These are phyloP conservation scores for Panicum virgatum DNA, from an alignment of 202 grass and related monocot species.

Conservation along the genomic window DNA sequence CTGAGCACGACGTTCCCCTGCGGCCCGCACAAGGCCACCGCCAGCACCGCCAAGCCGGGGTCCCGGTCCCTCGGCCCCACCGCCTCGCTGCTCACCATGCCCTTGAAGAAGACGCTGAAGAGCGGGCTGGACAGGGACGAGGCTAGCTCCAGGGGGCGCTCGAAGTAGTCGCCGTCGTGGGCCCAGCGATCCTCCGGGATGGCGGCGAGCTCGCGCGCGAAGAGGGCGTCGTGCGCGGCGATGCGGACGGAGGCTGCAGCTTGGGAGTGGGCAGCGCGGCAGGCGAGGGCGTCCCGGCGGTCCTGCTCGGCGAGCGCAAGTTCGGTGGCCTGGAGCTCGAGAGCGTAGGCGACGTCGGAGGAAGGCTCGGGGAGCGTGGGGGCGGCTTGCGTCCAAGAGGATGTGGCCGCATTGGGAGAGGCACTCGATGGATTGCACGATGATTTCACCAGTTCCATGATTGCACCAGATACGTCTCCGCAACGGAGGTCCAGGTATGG, in stretches of 20 bases:
- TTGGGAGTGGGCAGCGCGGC: too few relatives aligned
- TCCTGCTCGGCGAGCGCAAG: conserved; percentile 2
- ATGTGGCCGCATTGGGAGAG: neutral
- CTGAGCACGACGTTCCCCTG: neutral
- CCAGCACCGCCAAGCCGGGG: conserved; percentile 2
- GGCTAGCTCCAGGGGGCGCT: neutral
- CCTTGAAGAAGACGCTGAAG: conserved; percentile 21
- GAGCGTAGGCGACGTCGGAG: neutral
- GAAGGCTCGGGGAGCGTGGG: neutral
- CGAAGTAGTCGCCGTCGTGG: conserved; percentile 14
- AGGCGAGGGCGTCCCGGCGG: neutral
- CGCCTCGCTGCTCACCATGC: neutral
- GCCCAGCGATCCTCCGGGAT: neutral
- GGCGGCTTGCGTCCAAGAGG: neutral
- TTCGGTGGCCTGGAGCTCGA: conserved; percentile 5
- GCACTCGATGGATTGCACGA: too few relatives aligned
- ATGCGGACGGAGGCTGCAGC: too few relatives aligned
- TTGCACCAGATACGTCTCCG: too few relatives aligned
- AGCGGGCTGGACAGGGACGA: neutral
- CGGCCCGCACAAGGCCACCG: neutral
- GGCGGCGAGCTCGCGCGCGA: too few relatives aligned
- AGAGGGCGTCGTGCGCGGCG: too few relatives aligned
- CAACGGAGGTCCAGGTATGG: too few relatives aligned
- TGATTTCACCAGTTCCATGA: too few relatives aligned
- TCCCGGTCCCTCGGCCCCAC: conserved; percentile 17